Base-by-base conservation (phyloP, 1,284 basidiomycete genomes). In the Puccinia novopanici region DNA sequence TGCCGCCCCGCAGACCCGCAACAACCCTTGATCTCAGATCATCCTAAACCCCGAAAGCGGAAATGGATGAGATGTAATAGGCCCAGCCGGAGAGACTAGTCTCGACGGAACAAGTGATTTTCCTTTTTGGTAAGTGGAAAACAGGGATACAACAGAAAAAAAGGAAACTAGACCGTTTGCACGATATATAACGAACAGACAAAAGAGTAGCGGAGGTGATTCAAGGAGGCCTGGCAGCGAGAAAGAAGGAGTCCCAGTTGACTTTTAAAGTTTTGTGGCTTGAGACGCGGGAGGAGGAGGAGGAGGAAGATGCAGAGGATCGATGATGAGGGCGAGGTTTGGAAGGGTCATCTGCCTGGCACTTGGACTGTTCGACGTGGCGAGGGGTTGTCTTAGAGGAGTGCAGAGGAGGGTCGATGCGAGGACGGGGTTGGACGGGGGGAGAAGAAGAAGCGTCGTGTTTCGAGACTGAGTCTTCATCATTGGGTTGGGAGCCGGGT, bases 201-300 rank as follows among this genome's bases (percentile, higher is more conserved):
- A 5, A 34, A 40, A 34, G 17, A 34, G 34, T 6, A 2, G 5
- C 6, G 30, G 59, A 19, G 24, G 50, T 15, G 50, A 15, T 34
- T 71, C 19, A 71, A 4, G 48, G 2, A 50, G 68, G 52, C 22
- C 54, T 71, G 22, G 48, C 68, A 13, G 68, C 45, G 34, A 24
- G 27, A 40, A 71, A 71, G 34, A 71, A 54, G 34, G 68, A 71
- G 24, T 71, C 68, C 68, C 68, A 71, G 22, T 71, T 24, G 68
- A 71, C 34, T 54, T 71, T 71, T 6, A 71, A 37, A 0, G 68
- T 52, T 54, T 71, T 71, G 19, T 54, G 68, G n/a, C 40, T 10
- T 2, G 68, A 71, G 27, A 71, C 52, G 3, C 68, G 68, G 34
- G 3, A 22, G 17, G 63, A 67, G 3, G 63, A 45, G 3, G 63